Evolutionary conservation across 2,329 filamentous ascomycete genomes (phyloP), one percentile per base, ranked within the genome.

Genomic region (Nemania serpens): DNA sequence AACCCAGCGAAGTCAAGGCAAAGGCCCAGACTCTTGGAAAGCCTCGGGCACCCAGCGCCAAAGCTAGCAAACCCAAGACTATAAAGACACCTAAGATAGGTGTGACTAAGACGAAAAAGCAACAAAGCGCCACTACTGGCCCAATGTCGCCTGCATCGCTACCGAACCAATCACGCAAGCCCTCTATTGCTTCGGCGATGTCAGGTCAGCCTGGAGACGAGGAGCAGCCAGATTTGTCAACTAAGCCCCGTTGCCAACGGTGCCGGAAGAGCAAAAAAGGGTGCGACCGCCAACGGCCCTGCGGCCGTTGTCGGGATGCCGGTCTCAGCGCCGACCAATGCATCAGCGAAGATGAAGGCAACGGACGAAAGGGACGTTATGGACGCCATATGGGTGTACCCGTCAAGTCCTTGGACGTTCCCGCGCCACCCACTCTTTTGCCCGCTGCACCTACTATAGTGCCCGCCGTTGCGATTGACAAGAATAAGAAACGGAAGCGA

Each of bases 181-280:
- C 86, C 41, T 93, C 91, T 0, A 82, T 88, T 59, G 84, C 87
- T 11, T 92, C 91, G 13, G 77, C 76, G 13, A 66, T 80, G 48
- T 77, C 81, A 5, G 79, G 80, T 7, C 84, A 82, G 49, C 81
- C 82, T 34, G 91, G 93, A 67, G 91, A 97, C 67, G 93, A 97
- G 67, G 93, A 97, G 59, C 82, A 97, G 50, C 95, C 93, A 2
- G 94, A 99, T 70, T 80, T 98, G 18, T 97, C 94, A 0, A 93
- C 90, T 67, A 97, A 98, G 79, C 95, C 95, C 58, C 93, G 95
- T 65, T 99, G 95, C 81, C 95, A 99, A 76, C 90, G 95, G 60
- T 99, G 95, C 82, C 90, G 95, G 71, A 99, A 99, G 86, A 98
- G 94, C 80, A 99, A 99, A 84, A 99, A 99, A 79, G 95, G 95